Conservation (phyloP, 2,329 filamentous ascomycete genomes). For the Nannizzia gypsea region DNA sequence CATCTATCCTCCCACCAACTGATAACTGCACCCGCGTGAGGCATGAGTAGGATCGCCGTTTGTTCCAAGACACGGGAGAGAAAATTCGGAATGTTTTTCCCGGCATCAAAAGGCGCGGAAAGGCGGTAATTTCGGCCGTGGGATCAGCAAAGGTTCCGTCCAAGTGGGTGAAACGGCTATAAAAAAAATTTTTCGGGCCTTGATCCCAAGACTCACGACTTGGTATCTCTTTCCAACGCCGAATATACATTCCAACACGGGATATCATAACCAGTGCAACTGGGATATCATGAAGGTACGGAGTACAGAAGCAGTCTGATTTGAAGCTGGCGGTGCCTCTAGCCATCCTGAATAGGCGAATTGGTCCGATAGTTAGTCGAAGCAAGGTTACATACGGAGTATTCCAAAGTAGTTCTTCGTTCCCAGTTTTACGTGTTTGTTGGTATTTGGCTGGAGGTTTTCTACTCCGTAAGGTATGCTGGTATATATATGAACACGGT, state of each 20-base stretch:
- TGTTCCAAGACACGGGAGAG: neutral
- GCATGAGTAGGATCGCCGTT: neutral
- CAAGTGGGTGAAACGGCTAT: neutral
- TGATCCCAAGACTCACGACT: neutral
- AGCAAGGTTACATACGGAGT: neutral
- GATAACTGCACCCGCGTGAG: neutral
- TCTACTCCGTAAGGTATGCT: neutral
- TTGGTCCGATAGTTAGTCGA: neutral
- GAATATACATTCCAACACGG: neutral
- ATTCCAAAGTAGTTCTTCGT: neutral
- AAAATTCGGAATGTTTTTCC: neutral
- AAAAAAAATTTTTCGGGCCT: neutral
- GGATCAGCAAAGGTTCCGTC: neutral
- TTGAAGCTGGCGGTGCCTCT: neutral
- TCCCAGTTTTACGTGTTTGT: neutral
- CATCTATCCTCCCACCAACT: neutral
- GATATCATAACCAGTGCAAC: too few relatives aligned
- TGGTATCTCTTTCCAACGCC: neutral
- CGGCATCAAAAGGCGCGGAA: neutral
- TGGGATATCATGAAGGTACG: too few relatives aligned
- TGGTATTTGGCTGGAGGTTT: neutral
- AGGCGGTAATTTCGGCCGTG: neutral
- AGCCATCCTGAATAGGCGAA: neutral
- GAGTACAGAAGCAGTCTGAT: neutral
- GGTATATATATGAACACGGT: neutral